Conservation (phyloP, 257 asterid species). For the Verbascum thapsus region DNA sequence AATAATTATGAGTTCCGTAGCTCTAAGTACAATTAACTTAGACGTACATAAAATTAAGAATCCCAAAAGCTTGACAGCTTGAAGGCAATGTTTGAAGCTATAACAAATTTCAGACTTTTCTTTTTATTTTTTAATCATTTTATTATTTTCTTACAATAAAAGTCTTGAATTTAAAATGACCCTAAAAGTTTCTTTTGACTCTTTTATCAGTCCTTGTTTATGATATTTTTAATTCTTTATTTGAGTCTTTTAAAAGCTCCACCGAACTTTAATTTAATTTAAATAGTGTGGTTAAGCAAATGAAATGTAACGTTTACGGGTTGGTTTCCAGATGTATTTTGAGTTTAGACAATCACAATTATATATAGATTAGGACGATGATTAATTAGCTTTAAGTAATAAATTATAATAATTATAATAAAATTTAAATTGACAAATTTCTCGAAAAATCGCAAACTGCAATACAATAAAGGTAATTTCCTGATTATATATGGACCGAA, state of each 20-base stretch:
- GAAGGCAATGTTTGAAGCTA: conserved; percentile 41
- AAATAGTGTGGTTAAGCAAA: too few species aligned
- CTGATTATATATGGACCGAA: too few species aligned
- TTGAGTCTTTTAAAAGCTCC: neutral
- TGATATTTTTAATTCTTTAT: neutral
- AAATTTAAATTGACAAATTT: too few species aligned
- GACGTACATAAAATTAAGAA: conserved; percentile 30
- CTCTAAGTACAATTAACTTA: conserved; percentile 36
- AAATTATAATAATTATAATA: too few species aligned
- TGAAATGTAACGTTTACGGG: too few species aligned
- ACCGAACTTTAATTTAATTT: conserved; percentile 3
- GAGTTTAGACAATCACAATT: too few species aligned
- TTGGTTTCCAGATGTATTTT: too few species aligned
- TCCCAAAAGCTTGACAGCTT: conserved; percentile 50
- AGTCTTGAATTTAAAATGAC: neutral
- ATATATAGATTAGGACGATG: too few species aligned
- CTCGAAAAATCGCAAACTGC: too few species aligned
- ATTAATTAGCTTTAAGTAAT: too few species aligned
- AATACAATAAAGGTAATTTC: too few species aligned
- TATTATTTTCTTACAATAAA: too few species aligned
- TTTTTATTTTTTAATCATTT: neutral
- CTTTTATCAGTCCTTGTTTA: neutral
- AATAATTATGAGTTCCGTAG: conserved; percentile 34
- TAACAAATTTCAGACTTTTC: conserved; percentile 16
- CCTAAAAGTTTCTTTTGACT: conserved; percentile 23